phyloP scores from a whole-genome alignment of 1,284 basidiomycete genomes.

The Trametes versicolor region DNA sequence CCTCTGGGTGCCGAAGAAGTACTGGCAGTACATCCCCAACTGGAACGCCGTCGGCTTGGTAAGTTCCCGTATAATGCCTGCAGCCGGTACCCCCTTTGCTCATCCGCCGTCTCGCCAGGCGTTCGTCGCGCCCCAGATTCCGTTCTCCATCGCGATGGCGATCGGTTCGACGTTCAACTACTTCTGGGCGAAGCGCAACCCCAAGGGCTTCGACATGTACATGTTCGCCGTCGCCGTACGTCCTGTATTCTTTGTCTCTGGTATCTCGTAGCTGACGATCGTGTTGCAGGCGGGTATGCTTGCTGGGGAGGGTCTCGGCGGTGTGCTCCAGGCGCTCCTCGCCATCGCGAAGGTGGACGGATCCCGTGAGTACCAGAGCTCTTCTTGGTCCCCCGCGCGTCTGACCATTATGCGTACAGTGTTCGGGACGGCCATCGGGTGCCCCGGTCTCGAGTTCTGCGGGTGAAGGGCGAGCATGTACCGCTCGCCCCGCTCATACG shows the following conservation, averaged over 20 bases:
- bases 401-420: conserved; percentile 36
- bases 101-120: conserved; percentile 36
- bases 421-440: conserved; percentile 60
- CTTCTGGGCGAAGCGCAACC: conserved; percentile 60
- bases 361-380: conserved; percentile 46
- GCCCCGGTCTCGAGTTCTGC: conserved; percentile 59
- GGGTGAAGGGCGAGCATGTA: conserved; percentile 38
- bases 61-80: conserved; percentile 48
- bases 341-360: conserved; percentile 61
- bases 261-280: background rate
- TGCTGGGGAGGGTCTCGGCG: conserved; percentile 76
- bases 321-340: conserved; percentile 71
- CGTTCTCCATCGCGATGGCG: conserved; percentile 59
- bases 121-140: conserved; percentile 39
- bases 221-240: conserved; percentile 64
- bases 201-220: conserved; percentile 61
- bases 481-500: background rate
- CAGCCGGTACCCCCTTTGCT: conserved; percentile 53
- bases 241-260: background rate
- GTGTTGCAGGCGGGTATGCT: conserved; percentile 57
- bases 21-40: conserved; percentile 67
- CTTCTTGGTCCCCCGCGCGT: background rate
- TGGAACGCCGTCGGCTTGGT: conserved; percentile 71
- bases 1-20: conserved; percentile 62
- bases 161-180: conserved; percentile 55